Evolutionary conservation across 192 early-diverging fungal genomes (phyloP).

Genomic region (Rhizophagus clarus): DNA sequence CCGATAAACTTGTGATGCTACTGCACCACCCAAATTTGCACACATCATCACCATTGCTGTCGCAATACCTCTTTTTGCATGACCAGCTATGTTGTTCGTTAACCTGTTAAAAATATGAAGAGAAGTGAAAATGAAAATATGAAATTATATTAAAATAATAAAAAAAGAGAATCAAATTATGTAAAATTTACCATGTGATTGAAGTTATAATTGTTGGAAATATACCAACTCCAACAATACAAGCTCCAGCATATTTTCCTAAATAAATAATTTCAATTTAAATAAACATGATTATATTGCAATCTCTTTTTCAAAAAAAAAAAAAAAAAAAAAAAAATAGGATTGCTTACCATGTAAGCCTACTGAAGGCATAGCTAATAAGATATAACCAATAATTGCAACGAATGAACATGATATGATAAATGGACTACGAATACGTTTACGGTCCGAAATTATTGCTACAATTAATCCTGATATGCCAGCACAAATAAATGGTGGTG

Average conservation of each 20-base stretch:
- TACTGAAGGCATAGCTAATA: not conserved
- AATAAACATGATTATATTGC: too few species aligned
- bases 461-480: not conserved
- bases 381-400: not conserved
- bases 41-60: slow-evolving; percentile 66
- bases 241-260: slow-evolving; percentile 15
- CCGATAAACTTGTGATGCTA: slow-evolving; percentile 71
- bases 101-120: slow-evolving; percentile 41
- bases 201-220: slow-evolving; percentile 11
- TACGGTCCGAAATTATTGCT: slow-evolving; percentile 2
- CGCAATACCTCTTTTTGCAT: slow-evolving; percentile 73
- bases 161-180: slow-evolving; percentile 40
- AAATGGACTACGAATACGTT: not conserved
- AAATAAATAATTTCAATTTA: not conserved
- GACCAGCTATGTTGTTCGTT: slow-evolving; percentile 70
- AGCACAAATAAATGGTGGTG: slow-evolving; percentile 34
- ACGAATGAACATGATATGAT: not conserved
- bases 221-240: not conserved
- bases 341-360: not conserved
- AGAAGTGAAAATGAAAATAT: too few species aligned
- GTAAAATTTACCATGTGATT: slow-evolving; percentile 52
- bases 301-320: too few species aligned
- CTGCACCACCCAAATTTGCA: slow-evolving; percentile 74
- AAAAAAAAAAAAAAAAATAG: too few species aligned
- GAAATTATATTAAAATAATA: slow-evolving; percentile 40